Evolutionary conservation across 2,329 filamentous ascomycete species (phyloP).

Genomic region (Alternaria novae-zelandiae): DNA sequence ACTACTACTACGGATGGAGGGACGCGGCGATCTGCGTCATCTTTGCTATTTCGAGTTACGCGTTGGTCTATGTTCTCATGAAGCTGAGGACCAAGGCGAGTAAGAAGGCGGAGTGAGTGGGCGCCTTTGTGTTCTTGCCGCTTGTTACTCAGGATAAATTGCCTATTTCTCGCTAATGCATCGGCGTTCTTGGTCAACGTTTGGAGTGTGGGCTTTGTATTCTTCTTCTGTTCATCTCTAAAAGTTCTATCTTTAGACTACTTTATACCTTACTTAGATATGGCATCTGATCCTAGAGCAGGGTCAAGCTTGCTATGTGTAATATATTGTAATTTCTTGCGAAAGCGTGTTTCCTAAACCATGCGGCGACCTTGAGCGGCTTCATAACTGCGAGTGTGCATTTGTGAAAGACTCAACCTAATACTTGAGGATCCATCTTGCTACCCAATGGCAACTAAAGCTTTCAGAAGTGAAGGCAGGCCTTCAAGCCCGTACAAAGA

Average conservation of each 20-base stretch:
- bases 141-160: not conserved
- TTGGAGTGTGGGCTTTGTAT: not conserved
- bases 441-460: too few relatives aligned
- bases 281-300: not conserved
- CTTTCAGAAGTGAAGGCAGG: not conserved
- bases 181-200: not conserved
- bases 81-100: constrained; percentile 51
- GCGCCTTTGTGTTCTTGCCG: too few relatives aligned
- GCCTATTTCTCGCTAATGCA: not conserved
- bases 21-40: constrained; percentile 66
- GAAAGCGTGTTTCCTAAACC: not conserved
- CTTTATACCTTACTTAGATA: not conserved
- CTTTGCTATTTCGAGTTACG: constrained; percentile 63
- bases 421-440: too few relatives aligned
- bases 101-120: constrained; percentile 47
- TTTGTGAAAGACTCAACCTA: too few relatives aligned
- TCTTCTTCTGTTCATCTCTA: not conserved
- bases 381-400: too few relatives aligned
- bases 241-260: not conserved
- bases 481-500: not conserved
- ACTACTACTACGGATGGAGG: constrained; percentile 71
- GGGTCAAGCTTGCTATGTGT: not conserved
- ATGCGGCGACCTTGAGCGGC: not conserved
- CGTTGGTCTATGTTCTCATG: constrained; percentile 54
- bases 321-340: not conserved